A percentile compares a stretch with the other conserved stretches of the same genome.
These are phyloP conservation scores for Penicillium cosmopolitanum DNA, from an alignment of 495 filamentous ascomycete genomes.

Conservation along the genomic window DNA sequence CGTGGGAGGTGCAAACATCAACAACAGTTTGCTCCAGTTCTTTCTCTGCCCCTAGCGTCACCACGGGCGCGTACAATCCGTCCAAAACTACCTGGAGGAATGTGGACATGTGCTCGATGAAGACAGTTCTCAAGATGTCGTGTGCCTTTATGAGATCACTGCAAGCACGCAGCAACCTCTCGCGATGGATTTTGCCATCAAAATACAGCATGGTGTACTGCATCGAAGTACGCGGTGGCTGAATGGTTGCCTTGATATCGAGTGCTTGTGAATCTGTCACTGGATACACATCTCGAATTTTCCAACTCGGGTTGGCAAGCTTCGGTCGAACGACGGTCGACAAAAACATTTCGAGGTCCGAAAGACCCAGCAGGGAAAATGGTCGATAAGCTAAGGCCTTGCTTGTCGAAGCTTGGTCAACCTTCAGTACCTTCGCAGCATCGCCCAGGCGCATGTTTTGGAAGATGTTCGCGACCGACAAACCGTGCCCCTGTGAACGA, in stretches of 20 bases:
- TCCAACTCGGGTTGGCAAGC: constrained; percentile 35
- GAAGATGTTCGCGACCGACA: constrained; percentile 53
- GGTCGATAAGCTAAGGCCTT: constrained; percentile 31
- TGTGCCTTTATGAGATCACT: constrained; percentile 52
- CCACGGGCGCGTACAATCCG: constrained; percentile 38
- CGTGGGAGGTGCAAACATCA: constrained; percentile 41
- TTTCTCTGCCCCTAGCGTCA: constrained; percentile 28
- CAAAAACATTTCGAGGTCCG: constrained; percentile 33
- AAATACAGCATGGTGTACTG: constrained; percentile 52
- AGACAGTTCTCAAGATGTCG: constrained; percentile 68
- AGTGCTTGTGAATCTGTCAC: constrained; percentile 49
- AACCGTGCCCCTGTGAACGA: constrained; percentile 34
- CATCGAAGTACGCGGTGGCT: constrained; percentile 44
- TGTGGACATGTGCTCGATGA: constrained; percentile 50
- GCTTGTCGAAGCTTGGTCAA: constrained; percentile 22
- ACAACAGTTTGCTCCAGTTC: constrained; percentile 47
- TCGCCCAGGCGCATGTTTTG: constrained; percentile 47
- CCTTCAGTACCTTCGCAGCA: constrained; percentile 36
- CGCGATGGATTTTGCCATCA: constrained; percentile 29
- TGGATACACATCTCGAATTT: constrained; percentile 37
- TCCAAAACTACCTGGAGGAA: constrained; percentile 61
- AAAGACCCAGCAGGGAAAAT: constrained; percentile 40
- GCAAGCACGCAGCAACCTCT: constrained; percentile 37
- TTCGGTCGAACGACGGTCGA: constrained; percentile 30
- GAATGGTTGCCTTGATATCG: constrained; percentile 55